phyloP scores from a whole-genome alignment of 805 yeast genomes.

The Kurtzmaniella fragi region DNA sequence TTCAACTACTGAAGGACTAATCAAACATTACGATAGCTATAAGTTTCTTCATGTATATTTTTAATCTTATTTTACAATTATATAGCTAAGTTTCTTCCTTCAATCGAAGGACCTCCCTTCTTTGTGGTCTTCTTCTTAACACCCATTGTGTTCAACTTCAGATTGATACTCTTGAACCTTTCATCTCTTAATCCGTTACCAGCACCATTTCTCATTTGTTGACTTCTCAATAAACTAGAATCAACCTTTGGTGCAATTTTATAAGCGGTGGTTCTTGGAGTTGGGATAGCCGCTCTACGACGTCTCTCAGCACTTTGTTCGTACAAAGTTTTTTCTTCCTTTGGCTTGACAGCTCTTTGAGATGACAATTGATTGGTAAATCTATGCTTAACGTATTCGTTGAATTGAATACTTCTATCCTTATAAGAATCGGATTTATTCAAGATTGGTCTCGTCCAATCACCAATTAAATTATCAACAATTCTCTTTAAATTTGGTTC shows the following conservation, averaged over 20 bases:
- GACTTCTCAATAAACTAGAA: constrained; percentile 41
- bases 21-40: too few species aligned
- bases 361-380: constrained; percentile 40
- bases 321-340: constrained; percentile 56
- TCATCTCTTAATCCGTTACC: constrained; percentile 52
- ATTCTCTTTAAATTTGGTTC: constrained; percentile 81
- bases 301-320: constrained; percentile 89
- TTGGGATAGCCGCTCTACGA: constrained; percentile 95
- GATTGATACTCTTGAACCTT: constrained; percentile 73
- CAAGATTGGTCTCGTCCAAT: constrained; percentile 98
- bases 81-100: constrained; percentile 55
- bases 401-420: constrained; percentile 70
- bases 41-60: constrained; percentile 1
- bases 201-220: constrained; percentile 43
- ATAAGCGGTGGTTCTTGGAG: constrained; percentile 81
- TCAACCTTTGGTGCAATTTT: constrained; percentile 84
- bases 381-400: constrained; percentile 60
- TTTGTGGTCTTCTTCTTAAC: constrained; percentile 45
- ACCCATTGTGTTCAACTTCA: constrained; percentile 45
- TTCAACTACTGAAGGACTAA: too few species aligned
- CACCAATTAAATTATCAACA: constrained; percentile 88
- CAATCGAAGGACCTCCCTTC: constrained; percentile 75
- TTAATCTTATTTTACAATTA: constrained; percentile 13
- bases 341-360: constrained; percentile 20
- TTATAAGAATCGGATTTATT: constrained; percentile 93